These are phyloP conservation scores for Stygiomarasmius scandens DNA, from an alignment of 1,284 basidiomycete species.

Conservation along the genomic window DNA sequence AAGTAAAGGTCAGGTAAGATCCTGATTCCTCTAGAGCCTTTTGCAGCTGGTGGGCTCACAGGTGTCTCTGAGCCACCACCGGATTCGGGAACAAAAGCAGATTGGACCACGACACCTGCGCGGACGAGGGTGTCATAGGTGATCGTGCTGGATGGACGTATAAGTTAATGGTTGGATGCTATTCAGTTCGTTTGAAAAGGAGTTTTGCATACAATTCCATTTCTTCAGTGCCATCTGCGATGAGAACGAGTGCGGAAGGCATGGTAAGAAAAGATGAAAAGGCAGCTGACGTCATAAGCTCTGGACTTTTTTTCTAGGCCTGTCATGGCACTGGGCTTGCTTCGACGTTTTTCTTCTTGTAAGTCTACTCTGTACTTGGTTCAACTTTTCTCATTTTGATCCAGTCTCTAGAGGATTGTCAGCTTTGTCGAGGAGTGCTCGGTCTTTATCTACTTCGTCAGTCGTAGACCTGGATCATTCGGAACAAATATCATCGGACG, in stretches of 20 bases:
- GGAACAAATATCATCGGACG: conserved; percentile 10
- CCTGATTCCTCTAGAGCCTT: conserved; percentile 73
- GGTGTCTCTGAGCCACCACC: conserved; percentile 27
- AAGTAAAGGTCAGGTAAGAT: conserved; percentile 72
- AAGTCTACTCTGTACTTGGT: neutral
- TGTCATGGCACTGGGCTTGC: neutral
- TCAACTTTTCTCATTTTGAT: neutral
- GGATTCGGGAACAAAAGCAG: conserved; percentile 61
- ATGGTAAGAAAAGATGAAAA: conserved; percentile 27
- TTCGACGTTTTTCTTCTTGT: neutral
- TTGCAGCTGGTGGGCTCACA: conserved; percentile 48
- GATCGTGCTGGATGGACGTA: conserved; percentile 58
- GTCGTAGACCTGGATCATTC: conserved; percentile 12
- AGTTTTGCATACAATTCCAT: conserved; percentile 76
- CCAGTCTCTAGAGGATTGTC: neutral
- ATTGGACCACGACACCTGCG: conserved; percentile 65
- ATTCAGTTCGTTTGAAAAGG: neutral
- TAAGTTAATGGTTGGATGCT: neutral
- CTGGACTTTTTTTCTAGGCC: neutral
- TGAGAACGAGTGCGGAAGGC: conserved; percentile 69
- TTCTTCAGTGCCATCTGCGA: conserved; percentile 91
- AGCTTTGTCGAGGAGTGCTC: too few species aligned
- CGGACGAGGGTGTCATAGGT: conserved; percentile 80
- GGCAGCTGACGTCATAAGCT: neutral
- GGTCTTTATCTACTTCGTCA: neutral